Percentiles rank a stretch among this genome's conserved stretches.
phyloP scores from a whole-genome alignment of 306 rosid genomes.

The Citrullus colocynthis region DNA sequence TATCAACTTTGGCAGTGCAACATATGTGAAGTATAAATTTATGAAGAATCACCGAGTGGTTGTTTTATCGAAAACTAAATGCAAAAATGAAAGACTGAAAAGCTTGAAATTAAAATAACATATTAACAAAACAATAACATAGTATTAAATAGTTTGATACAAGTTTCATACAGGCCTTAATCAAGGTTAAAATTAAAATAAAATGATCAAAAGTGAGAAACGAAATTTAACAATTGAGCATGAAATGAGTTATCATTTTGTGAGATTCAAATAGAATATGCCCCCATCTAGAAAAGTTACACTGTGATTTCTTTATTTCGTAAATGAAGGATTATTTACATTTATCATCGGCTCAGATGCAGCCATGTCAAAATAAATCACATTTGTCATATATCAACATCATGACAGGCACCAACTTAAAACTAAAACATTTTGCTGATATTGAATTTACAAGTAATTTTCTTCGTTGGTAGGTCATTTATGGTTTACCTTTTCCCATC shows the following conservation, averaged over 20 bases:
- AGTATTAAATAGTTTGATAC: too few species aligned
- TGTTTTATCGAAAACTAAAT: too few species aligned
- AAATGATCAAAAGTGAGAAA: neutral
- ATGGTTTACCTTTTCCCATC: neutral
- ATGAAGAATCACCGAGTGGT: too few species aligned
- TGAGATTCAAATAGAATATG: neutral
- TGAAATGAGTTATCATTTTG: neutral
- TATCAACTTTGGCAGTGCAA: too few species aligned
- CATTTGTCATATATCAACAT: neutral
- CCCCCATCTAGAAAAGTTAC: neutral
- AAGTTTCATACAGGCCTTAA: too few species aligned
- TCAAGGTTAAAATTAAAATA: neutral
- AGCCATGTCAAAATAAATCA: neutral
- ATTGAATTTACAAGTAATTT: neutral
- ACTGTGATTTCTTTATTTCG: neutral
- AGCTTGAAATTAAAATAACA: too few species aligned
- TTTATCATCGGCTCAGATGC: neutral
- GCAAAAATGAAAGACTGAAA: too few species aligned
- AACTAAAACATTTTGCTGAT: neutral
- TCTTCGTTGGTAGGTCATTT: neutral
- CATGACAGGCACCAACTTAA: neutral
- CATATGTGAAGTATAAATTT: too few species aligned
- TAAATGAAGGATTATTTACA: neutral
- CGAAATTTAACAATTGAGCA: neutral
- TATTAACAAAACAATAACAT: too few species aligned